phyloP scores from a whole-genome alignment of 2,329 filamentous ascomycete genomes.

The Metarhizium guizhouense region DNA sequence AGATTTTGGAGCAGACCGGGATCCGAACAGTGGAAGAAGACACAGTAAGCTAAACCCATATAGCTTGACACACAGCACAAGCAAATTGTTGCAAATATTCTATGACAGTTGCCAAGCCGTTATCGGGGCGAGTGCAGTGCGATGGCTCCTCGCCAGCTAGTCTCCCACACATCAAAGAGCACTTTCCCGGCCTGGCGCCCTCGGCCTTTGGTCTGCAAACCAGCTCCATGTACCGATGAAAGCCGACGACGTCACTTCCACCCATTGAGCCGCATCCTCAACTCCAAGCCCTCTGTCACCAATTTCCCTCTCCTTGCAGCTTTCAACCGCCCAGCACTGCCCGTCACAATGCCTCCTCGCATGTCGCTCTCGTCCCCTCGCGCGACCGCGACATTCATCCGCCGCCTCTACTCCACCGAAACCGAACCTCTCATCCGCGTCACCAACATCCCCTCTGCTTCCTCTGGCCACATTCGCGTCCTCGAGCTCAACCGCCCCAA shows the following conservation, averaged over 20 bases:
- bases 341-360: conserved; percentile 22
- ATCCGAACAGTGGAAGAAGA: no score
- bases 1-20: no score
- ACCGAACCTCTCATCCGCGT: conserved; percentile 53
- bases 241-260: conserved; percentile 2
- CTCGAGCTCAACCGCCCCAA: conserved; percentile 78
- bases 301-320: background rate
- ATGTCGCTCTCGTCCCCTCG: conserved; percentile 12
- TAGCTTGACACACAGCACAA: no score
- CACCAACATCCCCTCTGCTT: conserved; percentile 66
- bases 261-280: background rate
- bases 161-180: no score
- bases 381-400: conserved; percentile 12
- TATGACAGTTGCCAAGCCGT: no score
- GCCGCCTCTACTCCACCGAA: conserved; percentile 28
- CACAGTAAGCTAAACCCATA: no score
- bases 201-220: background rate
- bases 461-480: conserved; percentile 76
- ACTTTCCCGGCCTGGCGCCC: no score
- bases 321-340: background rate
- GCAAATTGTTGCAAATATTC: no score
- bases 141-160: no score
- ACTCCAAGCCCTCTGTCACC: background rate
- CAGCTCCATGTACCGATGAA: conserved; percentile 3
- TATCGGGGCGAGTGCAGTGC: no score